Evolutionary conservation across 1,284 basidiomycete species (phyloP), one percentile per base, ranked within the genome.

Genomic region (Trichosporon sp.): DNA sequence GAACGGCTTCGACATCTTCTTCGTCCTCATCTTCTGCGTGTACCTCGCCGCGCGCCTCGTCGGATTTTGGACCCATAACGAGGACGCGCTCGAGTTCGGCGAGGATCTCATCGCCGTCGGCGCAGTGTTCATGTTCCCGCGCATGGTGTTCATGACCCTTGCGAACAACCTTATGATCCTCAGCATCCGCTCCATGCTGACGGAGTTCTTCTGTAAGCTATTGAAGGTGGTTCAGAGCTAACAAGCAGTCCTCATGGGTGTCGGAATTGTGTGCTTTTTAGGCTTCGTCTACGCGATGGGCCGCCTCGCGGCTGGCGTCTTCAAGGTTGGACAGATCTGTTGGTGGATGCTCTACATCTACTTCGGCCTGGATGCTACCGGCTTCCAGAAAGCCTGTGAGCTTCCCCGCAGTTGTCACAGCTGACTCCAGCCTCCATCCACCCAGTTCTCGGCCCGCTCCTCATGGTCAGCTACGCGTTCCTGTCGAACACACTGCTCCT

Each of bases 251-350:
- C 74, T 96, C 56, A 95, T 97, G 91, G 79, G 90, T 44, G 92
- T 97, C 27, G 95, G 94, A 2, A 88, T 88, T 1, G 95, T 95
- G 80, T 95, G 93, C 66, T 84, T 83, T 72, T 69, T 82, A 11
- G 81, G 94, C 3, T 98, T 98, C 80, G 81, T 94, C 35, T 97
- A 96, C 82, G 92, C 93, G 0, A 85, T 97, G 21, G 95, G 90
- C 89, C 95, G 92, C 86, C 81, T 86, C 23, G 83, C 83, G 1
- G 75, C 83, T 64, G 83, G 60, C 11, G 12, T 23, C 18, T 60
- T 31, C 56, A 27, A 9, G 13, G 58, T 65, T 27, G 29, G 60
- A 5, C 11, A 80, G 56, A 83, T 83, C 70, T 81, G 78, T n/a
- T 83, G 83, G 83, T 83, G 81, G 78, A 73, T 83, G 9, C 69